Evolutionary conservation across 2,329 filamentous ascomycete species (phyloP).

Genomic region (Aspergillus novofumigatus): DNA sequence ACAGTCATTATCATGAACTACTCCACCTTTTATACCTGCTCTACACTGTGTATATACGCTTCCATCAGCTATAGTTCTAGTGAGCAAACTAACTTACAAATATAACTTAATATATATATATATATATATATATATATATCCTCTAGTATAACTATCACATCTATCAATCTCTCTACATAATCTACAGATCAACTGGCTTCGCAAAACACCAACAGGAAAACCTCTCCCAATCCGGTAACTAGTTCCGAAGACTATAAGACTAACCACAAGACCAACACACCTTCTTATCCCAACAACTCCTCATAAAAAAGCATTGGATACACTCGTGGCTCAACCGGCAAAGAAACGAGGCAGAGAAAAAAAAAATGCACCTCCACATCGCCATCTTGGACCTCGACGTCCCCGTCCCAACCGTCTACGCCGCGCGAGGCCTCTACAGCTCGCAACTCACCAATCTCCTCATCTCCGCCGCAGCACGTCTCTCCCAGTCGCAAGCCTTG

Average conservation of each 20-base stretch:
- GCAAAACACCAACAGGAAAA: neutral
- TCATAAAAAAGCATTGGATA: neutral
- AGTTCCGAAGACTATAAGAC: neutral
- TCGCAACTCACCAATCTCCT: constrained; percentile 33
- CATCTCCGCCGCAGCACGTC: constrained; percentile 25
- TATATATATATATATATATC: no score
- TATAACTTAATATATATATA: no score
- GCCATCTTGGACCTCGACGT: constrained; percentile 35
- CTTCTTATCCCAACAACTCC: neutral
- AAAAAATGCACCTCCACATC: constrained; percentile 25
- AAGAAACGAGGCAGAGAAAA: neutral
- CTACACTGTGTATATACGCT: neutral
- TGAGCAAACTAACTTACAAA: no score
- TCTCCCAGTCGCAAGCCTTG: constrained; percentile 11
- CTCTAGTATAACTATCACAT: neutral
- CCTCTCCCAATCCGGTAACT: neutral
- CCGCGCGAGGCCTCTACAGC: constrained; percentile 32
- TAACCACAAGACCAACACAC: neutral
- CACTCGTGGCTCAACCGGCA: neutral
- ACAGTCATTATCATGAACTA: no score
- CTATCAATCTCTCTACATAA: neutral
- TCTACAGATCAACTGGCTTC: no score
- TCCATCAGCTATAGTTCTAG: no score
- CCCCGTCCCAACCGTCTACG: constrained; percentile 30
- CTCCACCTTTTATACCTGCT: no score